phyloP scores from a whole-genome alignment of 345 rosid species.

The Populus tremula region DNA sequence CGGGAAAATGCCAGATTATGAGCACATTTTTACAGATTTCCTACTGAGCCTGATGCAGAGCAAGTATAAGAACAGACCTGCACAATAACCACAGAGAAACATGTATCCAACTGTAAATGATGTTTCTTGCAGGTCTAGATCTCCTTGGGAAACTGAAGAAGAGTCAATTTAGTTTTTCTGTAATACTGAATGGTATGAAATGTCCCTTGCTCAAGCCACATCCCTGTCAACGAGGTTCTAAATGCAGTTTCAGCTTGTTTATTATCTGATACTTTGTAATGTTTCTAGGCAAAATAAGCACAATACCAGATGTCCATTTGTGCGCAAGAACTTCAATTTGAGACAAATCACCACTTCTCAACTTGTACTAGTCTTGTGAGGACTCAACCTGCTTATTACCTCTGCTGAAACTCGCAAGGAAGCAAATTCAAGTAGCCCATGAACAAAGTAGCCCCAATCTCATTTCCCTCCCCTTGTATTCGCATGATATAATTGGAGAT shows the following conservation, averaged over 20 bases:
- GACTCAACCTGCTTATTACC: not conserved
- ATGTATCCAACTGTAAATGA: not conserved
- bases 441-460: not conserved
- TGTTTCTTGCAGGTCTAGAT: slow-evolving; percentile 16
- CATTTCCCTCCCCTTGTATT: not conserved
- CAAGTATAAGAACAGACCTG: slow-evolving; percentile 39
- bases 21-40: slow-evolving; percentile 80
- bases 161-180: slow-evolving; percentile 14
- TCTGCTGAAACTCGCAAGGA: not conserved
- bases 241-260: slow-evolving; percentile 1
- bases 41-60: slow-evolving; percentile 45
- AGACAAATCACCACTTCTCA: not conserved
- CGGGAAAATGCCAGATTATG: slow-evolving; percentile 88
- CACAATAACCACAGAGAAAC: not conserved
- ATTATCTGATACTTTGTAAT: slow-evolving; percentile 3
- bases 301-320: not conserved
- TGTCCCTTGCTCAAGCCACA: slow-evolving; percentile 5
- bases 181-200: slow-evolving; percentile 21
- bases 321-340: not conserved
- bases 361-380: not conserved
- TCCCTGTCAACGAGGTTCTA: slow-evolving; percentile 1
- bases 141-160: slow-evolving; percentile 15
- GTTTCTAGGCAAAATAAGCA: slow-evolving; percentile 19
- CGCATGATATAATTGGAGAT: not conserved
- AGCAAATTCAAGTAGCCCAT: not conserved